Evolutionary conservation across 2,329 filamentous ascomycete species (phyloP).

Genomic region (Neofusicoccum ribis): DNA sequence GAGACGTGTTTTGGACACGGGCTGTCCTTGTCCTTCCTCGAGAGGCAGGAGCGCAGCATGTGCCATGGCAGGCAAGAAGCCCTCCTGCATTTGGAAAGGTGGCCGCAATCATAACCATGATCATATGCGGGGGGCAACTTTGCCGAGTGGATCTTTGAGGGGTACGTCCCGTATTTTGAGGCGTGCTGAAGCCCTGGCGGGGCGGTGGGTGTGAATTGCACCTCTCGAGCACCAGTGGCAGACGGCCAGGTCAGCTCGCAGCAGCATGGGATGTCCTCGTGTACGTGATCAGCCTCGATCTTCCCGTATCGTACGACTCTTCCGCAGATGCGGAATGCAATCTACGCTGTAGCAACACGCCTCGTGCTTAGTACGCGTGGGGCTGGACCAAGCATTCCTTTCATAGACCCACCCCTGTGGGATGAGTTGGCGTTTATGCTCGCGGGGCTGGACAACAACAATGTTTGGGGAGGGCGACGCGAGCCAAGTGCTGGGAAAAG

Average conservation of each 20-base stretch:
- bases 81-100: background rate
- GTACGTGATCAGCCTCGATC: background rate
- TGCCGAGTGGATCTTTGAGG: slow-evolving; percentile 3
- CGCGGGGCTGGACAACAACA: background rate
- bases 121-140: background rate
- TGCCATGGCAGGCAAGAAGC: background rate
- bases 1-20: background rate
- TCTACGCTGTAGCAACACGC: background rate
- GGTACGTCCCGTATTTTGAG: background rate
- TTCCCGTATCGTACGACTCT: slow-evolving; percentile 2
- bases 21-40: background rate
- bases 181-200: background rate
- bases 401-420: background rate
- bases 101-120: background rate
- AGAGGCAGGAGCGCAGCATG: no score
- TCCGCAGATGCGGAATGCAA: background rate
- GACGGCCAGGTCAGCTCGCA: background rate
- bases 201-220: background rate
- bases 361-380: slow-evolving; percentile 9
- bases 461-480: background rate
- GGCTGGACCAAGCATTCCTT: background rate
- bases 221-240: background rate
- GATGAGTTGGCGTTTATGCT: background rate
- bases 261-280: background rate
- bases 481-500: background rate